Conservation (phyloP, 2,329 filamentous ascomycete species). For the Lasiodiplodia gonubiensis region DNA sequence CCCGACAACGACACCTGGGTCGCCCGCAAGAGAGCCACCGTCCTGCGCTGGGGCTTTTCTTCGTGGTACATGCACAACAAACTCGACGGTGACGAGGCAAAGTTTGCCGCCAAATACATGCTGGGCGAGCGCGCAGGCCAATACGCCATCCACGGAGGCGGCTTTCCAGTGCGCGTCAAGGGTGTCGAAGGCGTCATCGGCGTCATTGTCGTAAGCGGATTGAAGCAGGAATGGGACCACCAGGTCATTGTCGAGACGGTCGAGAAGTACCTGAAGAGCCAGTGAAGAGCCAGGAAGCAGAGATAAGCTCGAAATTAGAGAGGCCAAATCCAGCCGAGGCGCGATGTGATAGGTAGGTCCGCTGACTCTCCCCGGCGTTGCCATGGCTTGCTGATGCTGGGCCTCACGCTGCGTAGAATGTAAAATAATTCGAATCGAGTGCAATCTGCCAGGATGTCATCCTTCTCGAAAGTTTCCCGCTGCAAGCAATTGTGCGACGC, state of each 20-base stretch:
- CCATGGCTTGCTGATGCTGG: not conserved
- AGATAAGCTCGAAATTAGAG: not conserved
- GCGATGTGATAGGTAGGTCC: slow-evolving; percentile 6
- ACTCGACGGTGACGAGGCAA: slow-evolving; percentile 66
- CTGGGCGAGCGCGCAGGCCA: slow-evolving; percentile 61
- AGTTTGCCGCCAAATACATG: slow-evolving; percentile 69
- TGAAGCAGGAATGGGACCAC: slow-evolving; percentile 80
- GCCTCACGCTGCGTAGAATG: not conserved
- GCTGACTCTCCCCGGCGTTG: not conserved
- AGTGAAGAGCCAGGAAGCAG: slow-evolving; percentile 15
- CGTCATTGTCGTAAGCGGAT: slow-evolving; percentile 75
- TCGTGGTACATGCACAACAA: slow-evolving; percentile 76
- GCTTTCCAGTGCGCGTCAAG: slow-evolving; percentile 71
- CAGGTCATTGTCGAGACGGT: slow-evolving; percentile 74
- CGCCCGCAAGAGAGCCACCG: slow-evolving; percentile 71
- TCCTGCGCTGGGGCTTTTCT: slow-evolving; percentile 71
- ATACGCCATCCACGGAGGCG: slow-evolving; percentile 81
- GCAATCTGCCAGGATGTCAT: not conserved
- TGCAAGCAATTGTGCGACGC: not conserved
- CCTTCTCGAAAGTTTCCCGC: slow-evolving; percentile 8
- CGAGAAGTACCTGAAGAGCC: slow-evolving; percentile 53
- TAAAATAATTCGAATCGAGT: slow-evolving; percentile 4
- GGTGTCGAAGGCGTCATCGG: slow-evolving; percentile 78
- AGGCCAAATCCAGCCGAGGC: not conserved
- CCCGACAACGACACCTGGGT: slow-evolving; percentile 73